Conservation (phyloP, 148 eudicot species). For the Cornus florida region DNA sequence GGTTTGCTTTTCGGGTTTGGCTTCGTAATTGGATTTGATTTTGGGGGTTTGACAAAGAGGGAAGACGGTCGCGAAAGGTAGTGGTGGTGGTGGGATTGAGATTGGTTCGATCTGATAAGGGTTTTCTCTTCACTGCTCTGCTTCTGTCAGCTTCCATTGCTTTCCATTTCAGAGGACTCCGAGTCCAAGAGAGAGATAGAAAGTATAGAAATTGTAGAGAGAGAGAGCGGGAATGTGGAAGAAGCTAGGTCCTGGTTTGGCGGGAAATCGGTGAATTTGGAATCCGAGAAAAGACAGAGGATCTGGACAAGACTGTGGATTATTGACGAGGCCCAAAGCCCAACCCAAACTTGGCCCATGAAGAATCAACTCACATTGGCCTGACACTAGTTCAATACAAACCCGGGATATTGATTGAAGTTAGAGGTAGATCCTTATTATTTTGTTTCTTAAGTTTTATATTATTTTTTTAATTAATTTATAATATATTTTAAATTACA, state of each 20-base stretch:
- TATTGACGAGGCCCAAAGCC: not conserved
- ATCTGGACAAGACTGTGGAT: not conserved
- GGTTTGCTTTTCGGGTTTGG: not conserved
- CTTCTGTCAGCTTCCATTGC: slow-evolving; percentile 24
- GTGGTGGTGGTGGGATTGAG: not conserved
- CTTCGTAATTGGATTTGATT: not conserved
- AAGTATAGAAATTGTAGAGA: too few relatives aligned
- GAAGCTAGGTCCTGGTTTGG: not conserved
- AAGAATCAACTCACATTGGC: too few relatives aligned
- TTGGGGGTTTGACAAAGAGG: slow-evolving; percentile 3
- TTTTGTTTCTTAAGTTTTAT: too few relatives aligned
- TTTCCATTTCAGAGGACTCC: not conserved
- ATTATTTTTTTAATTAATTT: too few relatives aligned
- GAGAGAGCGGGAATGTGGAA: not conserved
- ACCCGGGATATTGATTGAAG: too few relatives aligned
- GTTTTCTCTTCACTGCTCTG: slow-evolving; percentile 19
- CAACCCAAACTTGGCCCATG: not conserved
- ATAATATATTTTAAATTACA: too few relatives aligned
- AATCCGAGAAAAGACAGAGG: not conserved
- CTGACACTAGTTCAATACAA: too few relatives aligned
- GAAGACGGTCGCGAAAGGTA: not conserved
- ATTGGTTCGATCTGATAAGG: slow-evolving; percentile 26
- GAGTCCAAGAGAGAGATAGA: too few relatives aligned
- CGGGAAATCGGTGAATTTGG: slow-evolving; percentile 6
- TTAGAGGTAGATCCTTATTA: too few relatives aligned